phyloP scores from a whole-genome alignment of 306 rosid species.

The Chamaecrista fasciculata region DNA sequence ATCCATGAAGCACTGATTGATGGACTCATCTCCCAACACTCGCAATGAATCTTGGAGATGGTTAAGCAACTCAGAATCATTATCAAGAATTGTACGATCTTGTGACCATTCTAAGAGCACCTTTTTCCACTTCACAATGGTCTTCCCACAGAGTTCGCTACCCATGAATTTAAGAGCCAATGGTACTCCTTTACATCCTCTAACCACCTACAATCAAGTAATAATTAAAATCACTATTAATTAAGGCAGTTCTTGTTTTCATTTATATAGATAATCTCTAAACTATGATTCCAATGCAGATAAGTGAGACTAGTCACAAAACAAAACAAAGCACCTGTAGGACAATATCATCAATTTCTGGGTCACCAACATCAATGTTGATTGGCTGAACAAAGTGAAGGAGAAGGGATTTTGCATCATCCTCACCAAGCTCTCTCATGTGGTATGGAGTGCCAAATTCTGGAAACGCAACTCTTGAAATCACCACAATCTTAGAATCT shows the following conservation, averaged over 20 bases:
- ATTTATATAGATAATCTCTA: too few relatives aligned
- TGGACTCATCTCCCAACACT: not conserved
- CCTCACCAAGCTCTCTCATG: too few relatives aligned
- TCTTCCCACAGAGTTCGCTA: not conserved
- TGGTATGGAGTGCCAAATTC: too few relatives aligned
- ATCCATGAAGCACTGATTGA: not conserved
- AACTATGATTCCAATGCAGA: too few relatives aligned
- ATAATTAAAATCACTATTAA: not conserved
- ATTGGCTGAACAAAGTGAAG: too few relatives aligned
- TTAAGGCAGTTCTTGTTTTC: too few relatives aligned
- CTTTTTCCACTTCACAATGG: slow-evolving; percentile 19
- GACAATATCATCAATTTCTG: too few relatives aligned
- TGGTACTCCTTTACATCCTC: not conserved
- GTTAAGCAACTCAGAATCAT: not conserved
- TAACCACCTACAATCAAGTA: not conserved
- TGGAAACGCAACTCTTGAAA: slow-evolving; percentile 33
- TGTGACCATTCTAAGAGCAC: slow-evolving; percentile 15
- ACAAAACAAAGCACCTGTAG: too few relatives aligned
- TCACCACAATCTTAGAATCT: slow-evolving; percentile 26
- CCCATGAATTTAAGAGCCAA: slow-evolving; percentile 3
- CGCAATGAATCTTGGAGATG: not conserved
- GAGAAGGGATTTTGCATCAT: too few relatives aligned
- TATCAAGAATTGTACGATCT: not conserved
- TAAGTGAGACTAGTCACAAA: too few relatives aligned
- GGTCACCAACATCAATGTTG: too few relatives aligned